These are phyloP conservation scores for Bryoglossum gracile DNA, from an alignment of 495 filamentous ascomycete genomes.

Conservation along the genomic window DNA sequence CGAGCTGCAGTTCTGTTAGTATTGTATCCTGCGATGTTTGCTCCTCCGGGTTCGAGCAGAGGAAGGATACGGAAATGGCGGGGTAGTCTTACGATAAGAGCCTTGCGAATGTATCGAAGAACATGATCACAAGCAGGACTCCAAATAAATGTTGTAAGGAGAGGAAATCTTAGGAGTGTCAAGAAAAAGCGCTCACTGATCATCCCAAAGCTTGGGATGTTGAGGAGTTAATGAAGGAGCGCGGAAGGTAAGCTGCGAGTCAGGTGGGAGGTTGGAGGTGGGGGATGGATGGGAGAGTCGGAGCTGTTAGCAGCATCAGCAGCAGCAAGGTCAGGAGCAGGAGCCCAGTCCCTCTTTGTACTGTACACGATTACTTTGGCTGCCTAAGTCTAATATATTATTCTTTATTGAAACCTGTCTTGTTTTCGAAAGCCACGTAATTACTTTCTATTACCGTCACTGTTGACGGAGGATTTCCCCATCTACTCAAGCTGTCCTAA, in stretches of 20 bases:
- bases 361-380: no score
- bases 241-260: conserved; percentile 13
- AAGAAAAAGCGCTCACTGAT: conserved; percentile 1
- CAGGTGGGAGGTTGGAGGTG: no score
- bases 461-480: background rate
- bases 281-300: background rate
- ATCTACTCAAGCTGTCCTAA: background rate
- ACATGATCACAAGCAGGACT: no score
- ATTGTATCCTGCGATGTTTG: conserved; percentile 4
- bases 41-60: no score
- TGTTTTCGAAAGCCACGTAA: background rate
- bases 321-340: no score
- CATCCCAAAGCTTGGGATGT: background rate
- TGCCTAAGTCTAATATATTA: no score
- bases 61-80: conserved; percentile 8
- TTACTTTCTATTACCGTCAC: background rate
- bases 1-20: conserved; percentile 48
- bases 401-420: conserved; percentile 1
- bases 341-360: no score
- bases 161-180: background rate
- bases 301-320: background rate
- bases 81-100: conserved; percentile 60
- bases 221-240: background rate
- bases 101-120: conserved; percentile 66
- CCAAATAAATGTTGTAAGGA: background rate